Conservation (phyloP, 2,329 filamentous ascomycete species). For the Pestalotiopsis sp. region DNA sequence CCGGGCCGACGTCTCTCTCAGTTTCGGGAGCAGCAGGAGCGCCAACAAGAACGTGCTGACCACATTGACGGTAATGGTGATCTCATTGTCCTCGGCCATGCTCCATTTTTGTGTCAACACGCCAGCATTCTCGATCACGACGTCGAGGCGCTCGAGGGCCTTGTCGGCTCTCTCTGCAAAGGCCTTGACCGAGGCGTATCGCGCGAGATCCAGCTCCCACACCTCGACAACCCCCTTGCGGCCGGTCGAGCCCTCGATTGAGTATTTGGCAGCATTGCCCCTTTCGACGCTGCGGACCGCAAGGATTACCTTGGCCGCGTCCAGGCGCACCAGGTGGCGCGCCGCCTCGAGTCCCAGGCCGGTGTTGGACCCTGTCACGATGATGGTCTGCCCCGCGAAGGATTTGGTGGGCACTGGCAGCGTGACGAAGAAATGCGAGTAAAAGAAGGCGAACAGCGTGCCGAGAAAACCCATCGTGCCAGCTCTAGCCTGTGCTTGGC, state of each 20-base stretch:
- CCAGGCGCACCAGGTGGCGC: conserved; percentile 25
- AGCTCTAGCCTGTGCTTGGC: neutral
- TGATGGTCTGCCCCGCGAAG: conserved; percentile 31
- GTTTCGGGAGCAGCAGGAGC: conserved; percentile 31
- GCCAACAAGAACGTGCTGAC: conserved; percentile 29
- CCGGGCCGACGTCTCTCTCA: conserved; percentile 23
- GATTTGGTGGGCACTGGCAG: conserved; percentile 22
- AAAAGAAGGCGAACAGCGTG: conserved; percentile 1
- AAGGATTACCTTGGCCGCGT: conserved; percentile 29
- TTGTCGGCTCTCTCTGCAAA: conserved; percentile 36
- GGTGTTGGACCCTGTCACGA: conserved; percentile 37
- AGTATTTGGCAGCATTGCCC: conserved; percentile 38
- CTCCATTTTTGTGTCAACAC: conserved; percentile 40
- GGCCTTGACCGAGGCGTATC: conserved; percentile 38
- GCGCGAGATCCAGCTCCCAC: conserved; percentile 45
- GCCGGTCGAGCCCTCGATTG: conserved; percentile 25
- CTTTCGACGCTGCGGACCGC: conserved; percentile 24
- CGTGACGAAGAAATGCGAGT: conserved; percentile 10
- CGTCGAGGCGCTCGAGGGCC: conserved; percentile 42
- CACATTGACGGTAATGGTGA: conserved; percentile 42
- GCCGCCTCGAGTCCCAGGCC: conserved; percentile 38
- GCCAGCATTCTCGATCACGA: conserved; percentile 43
- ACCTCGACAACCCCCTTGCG: conserved; percentile 34
- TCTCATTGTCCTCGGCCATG: conserved; percentile 47
- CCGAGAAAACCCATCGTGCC: neutral